A percentile compares a stretch with the other conserved stretches of the same genome.
phyloP scores from a whole-genome alignment of 2,329 filamentous ascomycete genomes.

The Cercospora sesami region DNA sequence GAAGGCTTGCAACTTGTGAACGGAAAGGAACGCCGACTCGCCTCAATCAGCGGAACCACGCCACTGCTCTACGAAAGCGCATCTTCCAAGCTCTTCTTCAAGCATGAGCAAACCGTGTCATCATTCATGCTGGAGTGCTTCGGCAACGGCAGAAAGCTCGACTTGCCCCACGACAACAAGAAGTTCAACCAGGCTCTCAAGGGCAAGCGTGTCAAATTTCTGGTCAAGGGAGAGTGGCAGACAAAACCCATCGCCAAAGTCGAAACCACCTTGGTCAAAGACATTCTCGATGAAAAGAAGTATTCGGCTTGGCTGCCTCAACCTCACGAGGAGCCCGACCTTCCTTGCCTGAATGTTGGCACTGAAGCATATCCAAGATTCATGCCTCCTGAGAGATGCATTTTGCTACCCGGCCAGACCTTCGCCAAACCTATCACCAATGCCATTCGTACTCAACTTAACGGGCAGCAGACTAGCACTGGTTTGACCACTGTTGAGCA shows the following conservation, averaged over 20 bases:
- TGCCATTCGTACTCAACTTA: neutral
- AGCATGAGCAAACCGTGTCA: slow-evolving; percentile 10
- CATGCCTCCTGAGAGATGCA: slow-evolving; percentile 11
- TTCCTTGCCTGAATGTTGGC: slow-evolving; percentile 16
- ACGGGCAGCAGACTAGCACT: neutral
- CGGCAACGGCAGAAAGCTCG: neutral
- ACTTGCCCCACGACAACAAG: neutral
- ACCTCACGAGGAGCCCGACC: neutral
- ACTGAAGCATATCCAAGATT: neutral
- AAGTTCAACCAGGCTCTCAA: slow-evolving; percentile 1
- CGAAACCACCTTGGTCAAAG: neutral
- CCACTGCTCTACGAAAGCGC: slow-evolving; percentile 1
- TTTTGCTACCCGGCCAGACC: slow-evolving; percentile 4
- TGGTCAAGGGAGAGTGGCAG: neutral
- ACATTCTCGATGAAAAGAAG: neutral
- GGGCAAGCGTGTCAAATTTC: slow-evolving; percentile 6
- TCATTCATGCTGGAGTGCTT: slow-evolving; percentile 13
- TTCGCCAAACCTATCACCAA: slow-evolving; percentile 1
- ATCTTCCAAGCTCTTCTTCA: slow-evolving; percentile 14
- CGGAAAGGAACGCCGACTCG: slow-evolving; percentile 5
- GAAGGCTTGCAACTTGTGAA: slow-evolving; percentile 3
- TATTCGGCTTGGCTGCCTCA: slow-evolving; percentile 2
- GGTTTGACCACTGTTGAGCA: neutral
- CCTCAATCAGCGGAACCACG: neutral
- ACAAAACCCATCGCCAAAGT: neutral